Evolutionary conservation across 2,329 filamentous ascomycete species (phyloP).

Genomic region (Fusarium mangiferae): DNA sequence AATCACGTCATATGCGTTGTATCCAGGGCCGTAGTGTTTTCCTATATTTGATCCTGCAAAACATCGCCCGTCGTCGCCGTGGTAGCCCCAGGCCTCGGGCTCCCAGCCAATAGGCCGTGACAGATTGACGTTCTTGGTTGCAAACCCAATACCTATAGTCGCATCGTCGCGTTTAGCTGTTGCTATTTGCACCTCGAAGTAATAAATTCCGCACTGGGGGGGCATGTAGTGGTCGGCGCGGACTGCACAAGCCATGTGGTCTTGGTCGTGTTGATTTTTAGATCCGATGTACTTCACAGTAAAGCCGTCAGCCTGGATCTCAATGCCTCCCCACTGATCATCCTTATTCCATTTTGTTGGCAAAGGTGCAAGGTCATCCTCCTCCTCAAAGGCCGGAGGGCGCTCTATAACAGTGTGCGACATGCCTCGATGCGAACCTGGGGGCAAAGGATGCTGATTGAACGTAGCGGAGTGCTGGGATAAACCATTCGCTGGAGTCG

Average conservation of each 20-base stretch:
- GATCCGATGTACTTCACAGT: constrained; percentile 71
- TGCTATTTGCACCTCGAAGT: constrained; percentile 77
- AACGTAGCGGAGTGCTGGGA: constrained; percentile 60
- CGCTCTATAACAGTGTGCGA: constrained; percentile 88
- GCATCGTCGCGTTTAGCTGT: constrained; percentile 65
- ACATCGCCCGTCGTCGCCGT: constrained; percentile 73
- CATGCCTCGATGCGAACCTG: constrained; percentile 76
- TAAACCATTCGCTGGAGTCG: constrained; percentile 33
- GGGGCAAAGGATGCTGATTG: constrained; percentile 50
- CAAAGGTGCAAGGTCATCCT: constrained; percentile 70
- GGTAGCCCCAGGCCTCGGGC: constrained; percentile 74
- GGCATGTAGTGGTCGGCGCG: constrained; percentile 90
- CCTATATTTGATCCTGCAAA: constrained; percentile 68
- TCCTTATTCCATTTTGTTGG: constrained; percentile 84
- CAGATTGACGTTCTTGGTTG: constrained; percentile 62
- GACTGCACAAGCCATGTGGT: constrained; percentile 82
- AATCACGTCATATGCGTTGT: constrained; percentile 66
- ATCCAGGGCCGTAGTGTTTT: constrained; percentile 66
- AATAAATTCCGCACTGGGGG: constrained; percentile 90
- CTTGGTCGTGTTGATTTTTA: constrained; percentile 61
- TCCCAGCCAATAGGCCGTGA: constrained; percentile 74
- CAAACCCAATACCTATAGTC: constrained; percentile 72
- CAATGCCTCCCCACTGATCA: constrained; percentile 79
- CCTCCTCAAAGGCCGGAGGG: constrained; percentile 68
- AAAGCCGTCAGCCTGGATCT: constrained; percentile 77